Evolutionary conservation across 2,329 filamentous ascomycete species (phyloP), one percentile per base, ranked within the genome.

Genomic region (Apiospora marii): DNA sequence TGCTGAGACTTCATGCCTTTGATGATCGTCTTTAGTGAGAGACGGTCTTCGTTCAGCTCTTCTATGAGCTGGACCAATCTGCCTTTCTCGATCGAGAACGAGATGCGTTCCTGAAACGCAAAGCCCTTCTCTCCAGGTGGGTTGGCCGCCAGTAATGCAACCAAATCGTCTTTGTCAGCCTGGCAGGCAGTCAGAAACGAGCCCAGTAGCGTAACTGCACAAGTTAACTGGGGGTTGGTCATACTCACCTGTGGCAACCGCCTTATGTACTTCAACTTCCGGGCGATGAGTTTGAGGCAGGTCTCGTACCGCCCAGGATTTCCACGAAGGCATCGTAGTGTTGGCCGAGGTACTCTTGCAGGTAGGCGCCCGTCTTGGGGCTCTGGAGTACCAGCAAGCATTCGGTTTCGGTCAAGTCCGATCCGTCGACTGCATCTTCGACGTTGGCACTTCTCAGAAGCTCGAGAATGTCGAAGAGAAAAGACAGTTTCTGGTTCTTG

Each of bases 211-310:
- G 37, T 37, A 10, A 6, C 37, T 37, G 37, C 37, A 37, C 37
- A 37, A 37, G 37, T 6, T 7, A 37, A 7, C 1, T 7, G 14
- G 10, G 43, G 12, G 8, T 44, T 44, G 1, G 10, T 14, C 43
- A 44, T 53, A 53, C 43, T 14, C 30, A 53, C 51, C 24, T 30
- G 1, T 13, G 51, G 51, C 24, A 58, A 14, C 5, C 51, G 16
- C 19, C 24, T 58, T 8, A 73, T 37, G 46, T 73, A 69, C 41
- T 37, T 70, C 16, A 73, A 49, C 13, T 72, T 74, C n/a, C 61
- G 61, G 10, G 71, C 71, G 44, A 74, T 73, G 6, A 48, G 70
- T 34, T 68, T 70, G n/a, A 74, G 70, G 43, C 69, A 75, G 0
- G 70, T 34, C 43, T 75, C 73, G 27, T 74, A 74, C 44, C 70